A percentile compares a stretch with the other conserved stretches of the same genome.
Evolutionary conservation across 306 rosid genomes (phyloP).

Genomic region (Fagus sylvatica): DNA sequence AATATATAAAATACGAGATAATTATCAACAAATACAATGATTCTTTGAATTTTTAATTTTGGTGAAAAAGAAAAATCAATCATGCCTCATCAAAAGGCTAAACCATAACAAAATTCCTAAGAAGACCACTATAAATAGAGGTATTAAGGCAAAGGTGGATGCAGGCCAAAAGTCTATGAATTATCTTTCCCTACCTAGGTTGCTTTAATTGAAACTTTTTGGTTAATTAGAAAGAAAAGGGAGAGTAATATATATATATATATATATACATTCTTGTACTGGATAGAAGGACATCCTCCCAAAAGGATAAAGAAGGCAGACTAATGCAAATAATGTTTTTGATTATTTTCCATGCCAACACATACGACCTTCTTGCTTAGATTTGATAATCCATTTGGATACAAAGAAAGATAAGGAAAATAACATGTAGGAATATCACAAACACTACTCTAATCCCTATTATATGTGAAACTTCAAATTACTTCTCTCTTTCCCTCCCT

Average conservation of each 20-base stretch:
- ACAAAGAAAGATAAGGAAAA: not conserved
- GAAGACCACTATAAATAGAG: no score
- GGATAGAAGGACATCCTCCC: not conserved
- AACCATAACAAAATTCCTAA: no score
- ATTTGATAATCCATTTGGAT: not conserved
- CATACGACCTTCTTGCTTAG: no score
- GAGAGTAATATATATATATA: not conserved
- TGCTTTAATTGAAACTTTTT: not conserved
- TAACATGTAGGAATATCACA: not conserved
- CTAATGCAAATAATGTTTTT: no score
- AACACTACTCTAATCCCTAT: not conserved
- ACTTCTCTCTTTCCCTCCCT: not conserved
- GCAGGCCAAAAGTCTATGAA: not conserved
- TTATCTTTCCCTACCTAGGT: not conserved
- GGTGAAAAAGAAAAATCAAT: no score
- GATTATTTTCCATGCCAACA: no score
- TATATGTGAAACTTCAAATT: not conserved
- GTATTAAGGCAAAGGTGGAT: not conserved
- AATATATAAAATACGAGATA: no score
- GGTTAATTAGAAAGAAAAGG: not conserved
- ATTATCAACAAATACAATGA: no score
- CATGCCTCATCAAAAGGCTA: no score
- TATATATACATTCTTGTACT: not conserved
- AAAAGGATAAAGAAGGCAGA: no score
- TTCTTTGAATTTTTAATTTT: no score